Evolutionary conservation across 2,329 filamentous ascomycete species (phyloP), one percentile per base, ranked within the genome.

Genomic region (Penicillium thymicola): DNA sequence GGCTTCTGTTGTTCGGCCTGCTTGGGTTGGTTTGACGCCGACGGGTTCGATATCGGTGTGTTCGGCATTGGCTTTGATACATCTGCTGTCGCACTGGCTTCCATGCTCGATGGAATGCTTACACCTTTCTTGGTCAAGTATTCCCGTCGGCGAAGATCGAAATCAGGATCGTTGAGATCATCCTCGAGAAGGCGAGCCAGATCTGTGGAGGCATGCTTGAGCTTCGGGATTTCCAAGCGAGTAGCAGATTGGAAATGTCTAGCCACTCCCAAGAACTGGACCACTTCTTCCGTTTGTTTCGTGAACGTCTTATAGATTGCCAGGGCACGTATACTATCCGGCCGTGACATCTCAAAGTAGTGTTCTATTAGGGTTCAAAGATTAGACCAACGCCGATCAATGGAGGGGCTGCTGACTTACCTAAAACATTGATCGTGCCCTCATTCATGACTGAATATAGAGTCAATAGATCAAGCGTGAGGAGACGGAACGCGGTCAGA

Each of bases 331-430:
- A 97, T 91, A 57, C 94, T 95, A 75, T 99, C 94, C 27, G 90
- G 83, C 69, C 90, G 90, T 49, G 94, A 97, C 89, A 99, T 93
- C 77, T 99, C 94, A 68, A 99, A 99, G 75, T 97, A 99, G 75
- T 95, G 90, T 66, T 94, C 92, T 95, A 61, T 23, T 53, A 32
- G 25, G 42, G 10, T 27, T 48, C 50, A 18, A 16, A 16, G 14
- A 47, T 65, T 41, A 67, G 58, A 58, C 44, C 38, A 54, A 38
- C 23, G 13, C 28, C 14, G 18, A 46, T 18, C 25, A 10, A 16
- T 30, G 10, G 9, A 38, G 5, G 28, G 13, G 11, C 41, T 34
- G 52, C 18, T 13, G 9, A 70, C 85, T 63, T 79, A 95, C 93
- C 91, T 55, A 99, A 79, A 58, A 99, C 91, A 74, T 96, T 97